These are phyloP conservation scores for Calendula officinalis DNA, from an alignment of 129 eudicot genomes.

Conservation along the genomic window DNA sequence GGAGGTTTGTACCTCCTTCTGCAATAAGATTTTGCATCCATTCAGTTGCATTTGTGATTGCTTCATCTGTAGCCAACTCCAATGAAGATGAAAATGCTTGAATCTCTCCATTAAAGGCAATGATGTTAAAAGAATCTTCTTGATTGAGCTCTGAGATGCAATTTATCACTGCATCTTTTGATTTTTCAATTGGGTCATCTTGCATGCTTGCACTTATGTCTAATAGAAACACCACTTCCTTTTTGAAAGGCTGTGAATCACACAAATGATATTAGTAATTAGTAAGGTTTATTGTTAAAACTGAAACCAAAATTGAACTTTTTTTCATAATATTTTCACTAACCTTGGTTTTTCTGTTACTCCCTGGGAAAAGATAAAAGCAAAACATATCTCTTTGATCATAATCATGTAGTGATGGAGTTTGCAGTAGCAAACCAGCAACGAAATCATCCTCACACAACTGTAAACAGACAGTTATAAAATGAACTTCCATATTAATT, in stretches of 20 bases:
- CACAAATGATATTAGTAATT: constrained; percentile 6
- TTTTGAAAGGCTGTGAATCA: constrained; percentile 55
- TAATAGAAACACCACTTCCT: constrained; percentile 70
- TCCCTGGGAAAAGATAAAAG: constrained; percentile 76
- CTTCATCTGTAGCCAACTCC: constrained; percentile 57
- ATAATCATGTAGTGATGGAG: constrained; percentile 64
- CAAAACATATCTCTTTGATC: constrained; percentile 91
- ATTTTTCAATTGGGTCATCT: constrained; percentile 61
- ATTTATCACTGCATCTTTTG: constrained; percentile 53
- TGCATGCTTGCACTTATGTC: constrained; percentile 90
- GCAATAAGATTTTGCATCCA: constrained; percentile 65
- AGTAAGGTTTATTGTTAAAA: background rate
- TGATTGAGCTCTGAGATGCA: constrained; percentile 54
- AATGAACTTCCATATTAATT: constrained; percentile 2
- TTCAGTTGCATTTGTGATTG: constrained; percentile 56
- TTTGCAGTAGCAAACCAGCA: constrained; percentile 63
- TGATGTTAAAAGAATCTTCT: constrained; percentile 69
- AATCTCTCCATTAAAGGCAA: constrained; percentile 61
- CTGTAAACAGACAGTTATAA: constrained; percentile 27
- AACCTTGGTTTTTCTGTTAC: constrained; percentile 42
- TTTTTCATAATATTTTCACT: constrained; percentile 9
- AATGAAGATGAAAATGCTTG: constrained; percentile 57
- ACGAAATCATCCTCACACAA: constrained; percentile 57
- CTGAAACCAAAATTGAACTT: background rate
- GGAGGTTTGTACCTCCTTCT: constrained; percentile 68